Evolutionary conservation across 371 early-diverging fungal genomes (phyloP), one percentile per base, ranked within the genome.

Genomic region (Rhizopus sp.): DNA sequence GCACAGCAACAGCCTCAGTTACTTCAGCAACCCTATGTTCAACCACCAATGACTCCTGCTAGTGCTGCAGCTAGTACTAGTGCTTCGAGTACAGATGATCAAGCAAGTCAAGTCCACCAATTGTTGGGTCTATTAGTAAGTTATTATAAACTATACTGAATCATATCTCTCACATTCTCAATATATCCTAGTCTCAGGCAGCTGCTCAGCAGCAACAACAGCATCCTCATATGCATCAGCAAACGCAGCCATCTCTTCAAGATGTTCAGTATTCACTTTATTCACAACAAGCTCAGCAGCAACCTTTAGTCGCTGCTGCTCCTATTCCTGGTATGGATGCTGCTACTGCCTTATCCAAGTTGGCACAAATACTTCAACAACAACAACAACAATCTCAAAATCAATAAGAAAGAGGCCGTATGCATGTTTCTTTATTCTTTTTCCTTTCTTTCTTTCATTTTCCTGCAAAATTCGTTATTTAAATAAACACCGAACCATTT

Each of bases 301-400:
- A 62, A 23, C 53, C 44, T 0, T 15, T 38, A 29, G 4, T 38
- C 30, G 5, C 29, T 17, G 59, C 55, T 47, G 64, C 64, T 6
- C 64, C 64, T 37, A 64, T 64, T 52, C 64, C 64, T 30, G 64
- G 64, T n/a, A 64, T 64, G 64, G 64, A 64, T 44, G 60, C 64
- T 55, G 64, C 64, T 40, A 64, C 64, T 47, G 64, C 64, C 41
- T 49, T 64, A 32, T 51, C 60, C 37, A 60, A 64, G 33, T 53
- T 64, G 51, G 64, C 64, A 7, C 56, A 55, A 8, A 39, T 64
- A 32, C 51, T 64, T 52, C 64, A 64, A 51, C 64, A 63, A 35
- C 64, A 63, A 31, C 33, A 42, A 8, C 53, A 55, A n/a, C 57
- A 51, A 41, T 53, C 49, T 37, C 45, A 47, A 12, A 51, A 59